A percentile compares a stretch with the other conserved stretches of the same genome.
phyloP scores from a whole-genome alignment of 371 early-diverging fungal species.

The Mucor sp. region DNA sequence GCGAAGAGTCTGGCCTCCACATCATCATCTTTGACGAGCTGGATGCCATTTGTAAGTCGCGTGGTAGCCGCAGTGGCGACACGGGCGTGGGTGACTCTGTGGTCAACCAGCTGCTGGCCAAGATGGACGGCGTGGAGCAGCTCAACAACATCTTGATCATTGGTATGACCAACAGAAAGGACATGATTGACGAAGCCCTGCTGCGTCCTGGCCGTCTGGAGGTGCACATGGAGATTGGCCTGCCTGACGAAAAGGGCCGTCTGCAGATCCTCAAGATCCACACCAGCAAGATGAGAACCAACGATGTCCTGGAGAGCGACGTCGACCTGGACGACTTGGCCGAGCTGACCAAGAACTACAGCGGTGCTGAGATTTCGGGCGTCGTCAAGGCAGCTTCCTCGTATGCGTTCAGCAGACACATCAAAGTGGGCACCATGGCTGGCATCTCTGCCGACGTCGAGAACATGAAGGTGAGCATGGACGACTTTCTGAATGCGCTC shows the following conservation, averaged over 20 bases:
- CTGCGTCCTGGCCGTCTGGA: constrained; percentile 98
- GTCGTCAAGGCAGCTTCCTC: constrained; percentile 98
- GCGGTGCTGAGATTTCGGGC: constrained; percentile 99
- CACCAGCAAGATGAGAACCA: constrained; percentile 86
- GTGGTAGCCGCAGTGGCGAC: constrained; percentile 92
- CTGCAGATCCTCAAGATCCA: constrained; percentile 95
- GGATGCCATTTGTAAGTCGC: constrained; percentile 99
- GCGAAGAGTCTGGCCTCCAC: constrained; percentile 94
- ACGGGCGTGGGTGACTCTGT: constrained; percentile 99
- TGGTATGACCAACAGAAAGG: constrained; percentile 99
- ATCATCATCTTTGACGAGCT: constrained; percentile 99
- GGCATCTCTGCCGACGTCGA: constrained; percentile 82
- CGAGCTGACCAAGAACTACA: constrained; percentile 96
- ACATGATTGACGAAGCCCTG: constrained; percentile 98
- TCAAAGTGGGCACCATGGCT: constrained; percentile 87
- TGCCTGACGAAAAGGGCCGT: constrained; percentile 93
- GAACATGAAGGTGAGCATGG: constrained; percentile 86
- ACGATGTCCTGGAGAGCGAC: constrained; percentile 85
- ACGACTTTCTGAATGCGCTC: constrained; percentile 95
- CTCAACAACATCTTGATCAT: constrained; percentile 96
- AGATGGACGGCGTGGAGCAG: constrained; percentile 99
- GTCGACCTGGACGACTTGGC: constrained; percentile 94
- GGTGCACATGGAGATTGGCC: constrained; percentile 94
- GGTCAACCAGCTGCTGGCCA: constrained; percentile 98
- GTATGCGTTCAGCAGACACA: constrained; percentile 98